Percentiles rank a stretch among this genome's conserved stretches.
These are phyloP conservation scores for Plasmodium gaboni DNA, from an alignment of 169 alveolate genomes.

Conservation along the genomic window DNA sequence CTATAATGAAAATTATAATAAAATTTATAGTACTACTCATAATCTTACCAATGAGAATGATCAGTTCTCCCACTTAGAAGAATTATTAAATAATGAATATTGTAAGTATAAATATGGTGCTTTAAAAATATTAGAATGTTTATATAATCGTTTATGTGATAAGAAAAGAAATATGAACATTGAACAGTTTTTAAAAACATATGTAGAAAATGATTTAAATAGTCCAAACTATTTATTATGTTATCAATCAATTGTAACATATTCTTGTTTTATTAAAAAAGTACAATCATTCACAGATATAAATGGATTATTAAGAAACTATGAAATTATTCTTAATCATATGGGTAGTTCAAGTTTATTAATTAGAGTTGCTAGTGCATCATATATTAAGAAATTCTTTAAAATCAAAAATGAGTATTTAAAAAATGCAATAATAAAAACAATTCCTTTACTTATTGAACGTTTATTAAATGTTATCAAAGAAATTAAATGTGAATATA, in stretches of 20 bases:
- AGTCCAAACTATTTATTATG: slow-evolving; percentile 54
- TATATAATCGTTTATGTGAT: slow-evolving; percentile 53
- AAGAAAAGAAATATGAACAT: slow-evolving; percentile 72
- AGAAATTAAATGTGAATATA: slow-evolving; percentile 65
- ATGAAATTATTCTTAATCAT: slow-evolving; percentile 54
- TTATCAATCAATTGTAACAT: slow-evolving; percentile 70
- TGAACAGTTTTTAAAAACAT: slow-evolving; percentile 59
- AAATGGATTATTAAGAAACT: slow-evolving; percentile 28
- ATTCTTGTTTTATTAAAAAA: slow-evolving; percentile 53
- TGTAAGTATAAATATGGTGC: slow-evolving; percentile 73
- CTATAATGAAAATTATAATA: slow-evolving; percentile 46
- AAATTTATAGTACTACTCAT: slow-evolving; percentile 4
- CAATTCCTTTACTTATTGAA: slow-evolving; percentile 59
- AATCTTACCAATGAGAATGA: background rate
- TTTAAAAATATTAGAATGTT: slow-evolving; percentile 43
- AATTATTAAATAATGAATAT: slow-evolving; percentile 23
- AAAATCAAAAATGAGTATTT: slow-evolving; percentile 54
- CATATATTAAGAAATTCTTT: slow-evolving; percentile 61
- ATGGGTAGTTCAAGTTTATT: slow-evolving; percentile 45
- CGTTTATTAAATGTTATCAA: slow-evolving; percentile 57
- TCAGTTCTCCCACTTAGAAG: background rate
- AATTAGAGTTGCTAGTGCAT: slow-evolving; percentile 71
- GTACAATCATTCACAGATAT: slow-evolving; percentile 38
- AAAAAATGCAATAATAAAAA: slow-evolving; percentile 39
- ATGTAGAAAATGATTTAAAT: slow-evolving; percentile 61